A percentile compares a stretch with the other conserved stretches of the same genome.
Evolutionary conservation across 768 basidiomycete genomes (phyloP).

Genomic region (Hortiboletus flavorubellus): DNA sequence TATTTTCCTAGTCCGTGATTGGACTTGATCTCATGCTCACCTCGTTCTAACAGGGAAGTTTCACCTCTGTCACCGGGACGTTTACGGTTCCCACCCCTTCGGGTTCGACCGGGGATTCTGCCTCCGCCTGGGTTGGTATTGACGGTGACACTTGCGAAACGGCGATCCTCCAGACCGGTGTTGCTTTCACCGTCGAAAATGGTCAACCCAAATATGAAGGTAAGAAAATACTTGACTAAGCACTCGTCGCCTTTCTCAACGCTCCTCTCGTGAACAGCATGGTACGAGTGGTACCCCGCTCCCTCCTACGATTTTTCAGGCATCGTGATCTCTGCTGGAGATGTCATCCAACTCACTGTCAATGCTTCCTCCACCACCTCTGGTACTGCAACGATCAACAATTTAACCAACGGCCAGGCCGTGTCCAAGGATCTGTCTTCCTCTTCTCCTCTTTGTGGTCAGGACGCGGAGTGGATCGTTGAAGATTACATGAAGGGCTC

Average conservation of each 20-base stretch:
- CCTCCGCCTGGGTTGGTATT: slow-evolving; percentile 12
- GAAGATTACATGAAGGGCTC: background rate
- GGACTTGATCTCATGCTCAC: background rate
- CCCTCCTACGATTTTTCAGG: background rate
- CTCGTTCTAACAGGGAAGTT: slow-evolving; percentile 3
- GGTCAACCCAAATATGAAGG: background rate
- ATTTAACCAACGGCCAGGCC: background rate
- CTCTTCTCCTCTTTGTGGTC: background rate
- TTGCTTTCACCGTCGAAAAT: background rate
- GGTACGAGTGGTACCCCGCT: slow-evolving; percentile 11
- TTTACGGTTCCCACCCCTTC: slow-evolving; percentile 4
- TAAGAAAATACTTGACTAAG: background rate
- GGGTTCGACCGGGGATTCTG: background rate
- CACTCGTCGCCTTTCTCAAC: background rate
- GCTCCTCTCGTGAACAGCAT: background rate
- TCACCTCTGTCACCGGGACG: slow-evolving; percentile 7
- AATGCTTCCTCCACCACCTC: background rate
- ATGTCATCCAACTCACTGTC: slow-evolving; percentile 4
- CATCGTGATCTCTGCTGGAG: slow-evolving; percentile 6
- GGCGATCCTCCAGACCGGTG: slow-evolving; percentile 7
- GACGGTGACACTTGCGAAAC: background rate
- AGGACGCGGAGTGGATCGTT: slow-evolving; percentile 14
- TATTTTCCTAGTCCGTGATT: background rate
- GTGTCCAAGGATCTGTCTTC: background rate
- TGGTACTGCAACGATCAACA: background rate